These are phyloP conservation scores for Salix purpurea DNA, from an alignment of 345 rosid genomes.

Conservation along the genomic window DNA sequence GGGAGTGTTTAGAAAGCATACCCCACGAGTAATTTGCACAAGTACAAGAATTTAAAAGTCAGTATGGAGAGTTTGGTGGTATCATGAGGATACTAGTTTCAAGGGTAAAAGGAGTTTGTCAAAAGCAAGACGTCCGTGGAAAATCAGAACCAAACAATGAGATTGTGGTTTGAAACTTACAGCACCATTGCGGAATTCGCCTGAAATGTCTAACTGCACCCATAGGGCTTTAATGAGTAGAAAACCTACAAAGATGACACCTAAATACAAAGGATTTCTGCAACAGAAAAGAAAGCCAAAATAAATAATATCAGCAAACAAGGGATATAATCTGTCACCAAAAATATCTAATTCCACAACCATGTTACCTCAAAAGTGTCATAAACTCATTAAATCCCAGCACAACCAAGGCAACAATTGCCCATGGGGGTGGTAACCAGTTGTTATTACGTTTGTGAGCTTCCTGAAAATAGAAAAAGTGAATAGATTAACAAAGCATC, in stretches of 20 bases:
- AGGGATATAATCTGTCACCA: background rate
- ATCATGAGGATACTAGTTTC: background rate
- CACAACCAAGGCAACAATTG: conserved; percentile 69
- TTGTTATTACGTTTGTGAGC: conserved; percentile 88
- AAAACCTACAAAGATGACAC: conserved; percentile 61
- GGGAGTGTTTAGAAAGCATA: background rate
- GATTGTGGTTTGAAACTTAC: conserved; percentile 44
- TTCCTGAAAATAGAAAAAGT: conserved; percentile 57
- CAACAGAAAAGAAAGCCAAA: conserved; percentile 17
- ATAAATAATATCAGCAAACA: conserved; percentile 14
- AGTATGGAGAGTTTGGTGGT: background rate
- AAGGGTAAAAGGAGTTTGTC: background rate
- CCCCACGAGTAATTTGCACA: background rate
- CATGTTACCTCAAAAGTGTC: conserved; percentile 81
- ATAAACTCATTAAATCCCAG: conserved; percentile 98
- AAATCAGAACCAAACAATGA: background rate
- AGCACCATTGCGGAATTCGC: conserved; percentile 80
- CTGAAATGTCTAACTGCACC: conserved; percentile 87
- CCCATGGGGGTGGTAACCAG: conserved; percentile 99
- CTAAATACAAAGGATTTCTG: conserved; percentile 91
- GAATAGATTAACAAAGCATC: background rate
- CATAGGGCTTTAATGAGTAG: conserved; percentile 83
- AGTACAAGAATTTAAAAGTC: background rate
- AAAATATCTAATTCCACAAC: conserved; percentile 1
- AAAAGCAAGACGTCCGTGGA: background rate